Evolutionary conservation across 2,329 filamentous ascomycete species (phyloP).

Genomic region (Cercospora sp.): DNA sequence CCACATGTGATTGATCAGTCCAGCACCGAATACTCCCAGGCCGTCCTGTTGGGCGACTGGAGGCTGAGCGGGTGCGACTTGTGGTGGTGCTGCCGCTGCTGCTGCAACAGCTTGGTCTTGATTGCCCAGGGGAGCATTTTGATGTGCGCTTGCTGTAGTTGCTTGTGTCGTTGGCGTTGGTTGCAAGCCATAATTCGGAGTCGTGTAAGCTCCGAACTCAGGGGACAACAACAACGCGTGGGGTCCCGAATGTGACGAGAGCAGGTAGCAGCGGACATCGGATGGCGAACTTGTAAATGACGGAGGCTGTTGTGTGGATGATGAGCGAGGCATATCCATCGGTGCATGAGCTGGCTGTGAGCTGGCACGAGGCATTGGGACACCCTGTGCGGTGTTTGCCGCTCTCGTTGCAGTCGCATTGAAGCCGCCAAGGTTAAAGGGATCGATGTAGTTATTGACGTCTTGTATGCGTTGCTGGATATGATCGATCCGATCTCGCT

Average conservation of each 20-base stretch:
- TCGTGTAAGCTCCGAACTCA: constrained; percentile 34
- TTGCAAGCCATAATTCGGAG: constrained; percentile 1
- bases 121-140: constrained; percentile 8
- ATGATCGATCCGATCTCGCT: constrained; percentile 24
- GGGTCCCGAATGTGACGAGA: constrained; percentile 48
- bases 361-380: constrained; percentile 5
- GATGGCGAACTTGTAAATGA: constrained; percentile 15
- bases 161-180: constrained; percentile 22
- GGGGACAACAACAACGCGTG: constrained; percentile 48
- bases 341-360: constrained; percentile 2
- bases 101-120: constrained; percentile 20
- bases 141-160: neutral
- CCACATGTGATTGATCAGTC: constrained; percentile 52
- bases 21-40: constrained; percentile 34
- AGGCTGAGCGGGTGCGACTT: constrained; percentile 18
- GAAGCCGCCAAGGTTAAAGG: constrained; percentile 20
- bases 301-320: constrained; percentile 22
- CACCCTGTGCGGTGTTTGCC: constrained; percentile 5
- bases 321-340: neutral
- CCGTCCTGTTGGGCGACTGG: constrained; percentile 19
- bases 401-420: neutral
- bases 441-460: constrained; percentile 37
- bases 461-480: constrained; percentile 30
- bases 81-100: constrained; percentile 24
- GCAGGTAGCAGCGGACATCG: constrained; percentile 43